Conservation (phyloP, 805 yeast genomes). For the Ogataea chonburiensis region DNA sequence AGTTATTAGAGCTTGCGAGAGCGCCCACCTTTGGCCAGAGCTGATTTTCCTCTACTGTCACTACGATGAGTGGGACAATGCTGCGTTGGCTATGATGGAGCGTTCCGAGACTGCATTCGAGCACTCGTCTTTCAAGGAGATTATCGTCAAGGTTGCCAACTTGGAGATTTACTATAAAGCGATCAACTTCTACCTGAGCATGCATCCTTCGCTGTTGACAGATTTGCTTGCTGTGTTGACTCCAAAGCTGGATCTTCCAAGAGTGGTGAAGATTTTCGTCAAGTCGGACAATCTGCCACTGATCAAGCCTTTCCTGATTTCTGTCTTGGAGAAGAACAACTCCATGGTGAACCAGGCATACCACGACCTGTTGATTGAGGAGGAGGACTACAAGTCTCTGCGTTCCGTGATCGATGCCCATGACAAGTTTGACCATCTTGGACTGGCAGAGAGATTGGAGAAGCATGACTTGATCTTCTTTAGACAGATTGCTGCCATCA, state of each 20-base stretch:
- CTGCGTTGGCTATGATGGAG: constrained; percentile 95
- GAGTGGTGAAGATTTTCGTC: constrained; percentile 92
- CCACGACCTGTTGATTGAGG: constrained; percentile 93
- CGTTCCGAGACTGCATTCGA: constrained; percentile 91
- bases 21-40: constrained; percentile 94
- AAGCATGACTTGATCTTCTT: constrained; percentile 87
- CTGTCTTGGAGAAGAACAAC: constrained; percentile 86
- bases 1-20: constrained; percentile 90
- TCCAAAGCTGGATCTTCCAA: constrained; percentile 88
- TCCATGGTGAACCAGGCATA: constrained; percentile 92
- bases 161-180: constrained; percentile 97
- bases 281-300: constrained; percentile 95
- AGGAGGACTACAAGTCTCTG: constrained; percentile 90
- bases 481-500: constrained; percentile 92
- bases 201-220: constrained; percentile 86
- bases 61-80: constrained; percentile 99
- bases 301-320: constrained; percentile 90
- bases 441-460: constrained; percentile 89
- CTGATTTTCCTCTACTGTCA: constrained; percentile 94
- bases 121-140: constrained; percentile 90
- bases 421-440: constrained; percentile 90
- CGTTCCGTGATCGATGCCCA: constrained; percentile 83
- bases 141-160: constrained; percentile 91
- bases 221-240: constrained; percentile 82
- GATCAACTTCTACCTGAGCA: constrained; percentile 86